Base-by-base conservation (phyloP, 2,329 filamentous ascomycete species). In the Thyridium curvatum region DNA sequence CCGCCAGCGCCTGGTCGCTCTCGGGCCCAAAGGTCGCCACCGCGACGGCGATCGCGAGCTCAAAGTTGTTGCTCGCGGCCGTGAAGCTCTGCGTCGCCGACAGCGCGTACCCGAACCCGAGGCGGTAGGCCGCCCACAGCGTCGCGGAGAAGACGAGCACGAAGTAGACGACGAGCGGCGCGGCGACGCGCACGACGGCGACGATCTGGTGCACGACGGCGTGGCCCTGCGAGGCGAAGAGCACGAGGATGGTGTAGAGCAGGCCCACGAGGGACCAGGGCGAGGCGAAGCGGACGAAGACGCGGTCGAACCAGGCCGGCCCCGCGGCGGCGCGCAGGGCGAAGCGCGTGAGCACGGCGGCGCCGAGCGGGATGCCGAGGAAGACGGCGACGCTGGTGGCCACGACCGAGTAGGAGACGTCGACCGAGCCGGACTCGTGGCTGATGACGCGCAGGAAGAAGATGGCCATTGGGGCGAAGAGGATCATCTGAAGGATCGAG, bases 61-160 rank as follows among this genome's bases (percentile, higher is more conserved):
- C 89, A 52, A 95, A 95, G 56, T 95, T 94, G 55, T 95, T 95
- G 57, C 88, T 94, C 1, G 86, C 85, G 0, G 87, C 90, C 0
- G 86, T 94, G 52, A 94, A 93, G 54, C 85, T 89, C 61, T 94
- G 87, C 2, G 87, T 91, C 10, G 74, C 72, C 2, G 75, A 73
- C 1, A 89, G 57, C 29, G 72, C 71, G 55, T 94, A 94, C 0
- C 77, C 79, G 42, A 89, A 89, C 0, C 86, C 84, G n/a, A 83
- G 61, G n/a, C 68, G 72, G 35, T 72, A 68, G 3, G 78, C 73
- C 2, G 81, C 62, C 32, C 65, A 66, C 1, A 93, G 65, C 0
- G 86, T 93, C 3, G 68, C 51, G 35, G 79, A 77, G 65, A 94
- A 95, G 40, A 93, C 76, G 43, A 82, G 59, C 2, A 78, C 50